Evolutionary conservation across 345 rosid species (phyloP).

Genomic region (Erucastrum elatum): DNA sequence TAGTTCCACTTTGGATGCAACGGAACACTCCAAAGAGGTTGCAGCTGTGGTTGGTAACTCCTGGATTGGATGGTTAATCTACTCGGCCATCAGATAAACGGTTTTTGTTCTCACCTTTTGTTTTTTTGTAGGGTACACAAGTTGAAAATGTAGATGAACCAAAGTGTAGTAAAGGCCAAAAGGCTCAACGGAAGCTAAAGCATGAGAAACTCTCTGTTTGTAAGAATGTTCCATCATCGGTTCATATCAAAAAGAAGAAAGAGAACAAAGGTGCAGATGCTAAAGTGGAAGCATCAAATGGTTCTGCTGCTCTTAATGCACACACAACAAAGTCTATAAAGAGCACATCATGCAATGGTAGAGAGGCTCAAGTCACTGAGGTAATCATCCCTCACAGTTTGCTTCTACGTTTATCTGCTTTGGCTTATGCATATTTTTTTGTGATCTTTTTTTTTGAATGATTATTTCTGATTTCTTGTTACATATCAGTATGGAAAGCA

Average conservation of each 20-base stretch:
- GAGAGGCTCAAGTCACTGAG: slow-evolving; percentile 50
- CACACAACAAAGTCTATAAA: slow-evolving; percentile 49
- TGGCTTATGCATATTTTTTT: neutral
- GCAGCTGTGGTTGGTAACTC: slow-evolving; percentile 46
- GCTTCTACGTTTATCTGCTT: neutral
- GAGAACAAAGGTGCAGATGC: slow-evolving; percentile 44
- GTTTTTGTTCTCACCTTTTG: neutral
- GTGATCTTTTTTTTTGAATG: slow-evolving; percentile 7
- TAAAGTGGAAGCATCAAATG: slow-evolving; percentile 50
- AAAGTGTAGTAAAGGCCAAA: slow-evolving; percentile 43
- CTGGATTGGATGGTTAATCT: slow-evolving; percentile 2
- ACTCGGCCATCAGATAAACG: neutral
- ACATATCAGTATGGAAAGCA: slow-evolving; percentile 61
- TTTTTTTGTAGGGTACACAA: slow-evolving; percentile 47
- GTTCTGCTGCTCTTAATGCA: slow-evolving; percentile 46
- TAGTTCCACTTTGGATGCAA: slow-evolving; percentile 36
- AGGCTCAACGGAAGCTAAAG: slow-evolving; percentile 51
- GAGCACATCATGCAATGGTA: slow-evolving; percentile 55
- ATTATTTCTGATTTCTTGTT: slow-evolving; percentile 34
- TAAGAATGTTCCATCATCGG: slow-evolving; percentile 46
- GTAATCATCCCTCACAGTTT: slow-evolving; percentile 34
- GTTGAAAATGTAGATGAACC: slow-evolving; percentile 39
- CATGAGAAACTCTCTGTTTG: slow-evolving; percentile 48
- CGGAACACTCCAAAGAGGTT: slow-evolving; percentile 35
- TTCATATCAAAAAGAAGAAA: slow-evolving; percentile 49